A percentile compares a stretch with the other conserved stretches of the same genome.
These are phyloP conservation scores for Malassezia restricta DNA, from an alignment of 1,284 basidiomycete genomes.

Conservation along the genomic window DNA sequence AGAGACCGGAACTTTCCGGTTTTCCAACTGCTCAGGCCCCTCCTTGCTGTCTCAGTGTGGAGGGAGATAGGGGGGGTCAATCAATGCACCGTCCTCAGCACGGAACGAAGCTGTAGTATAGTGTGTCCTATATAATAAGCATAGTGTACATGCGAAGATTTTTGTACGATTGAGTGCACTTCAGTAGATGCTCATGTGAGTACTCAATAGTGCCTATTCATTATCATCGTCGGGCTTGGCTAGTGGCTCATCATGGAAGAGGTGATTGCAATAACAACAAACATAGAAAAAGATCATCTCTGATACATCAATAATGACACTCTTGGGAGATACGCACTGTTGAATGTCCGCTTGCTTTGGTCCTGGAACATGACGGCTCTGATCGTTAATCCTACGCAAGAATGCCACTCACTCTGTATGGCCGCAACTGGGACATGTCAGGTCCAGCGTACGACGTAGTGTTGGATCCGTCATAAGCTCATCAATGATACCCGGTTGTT, in stretches of 20 bases:
- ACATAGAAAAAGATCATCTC: slow-evolving; percentile 43
- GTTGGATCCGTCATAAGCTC: slow-evolving; percentile 85
- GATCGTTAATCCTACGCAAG: neutral
- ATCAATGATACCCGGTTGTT: slow-evolving; percentile 82
- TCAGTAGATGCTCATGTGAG: too few relatives aligned
- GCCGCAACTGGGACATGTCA: slow-evolving; percentile 37
- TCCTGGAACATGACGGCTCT: slow-evolving; percentile 42
- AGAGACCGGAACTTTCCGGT: slow-evolving; percentile 1
- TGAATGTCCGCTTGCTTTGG: slow-evolving; percentile 40
- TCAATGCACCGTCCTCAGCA: too few relatives aligned
- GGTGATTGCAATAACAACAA: slow-evolving; percentile 35
- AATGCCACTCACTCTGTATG: slow-evolving; percentile 20
- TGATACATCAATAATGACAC: neutral
- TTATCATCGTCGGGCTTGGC: slow-evolving; percentile 8
- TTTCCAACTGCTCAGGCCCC: neutral
- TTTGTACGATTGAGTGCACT: too few relatives aligned
- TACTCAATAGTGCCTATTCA: neutral
- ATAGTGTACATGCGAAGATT: too few relatives aligned
- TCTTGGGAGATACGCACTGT: slow-evolving; percentile 14
- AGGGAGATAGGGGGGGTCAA: too few relatives aligned
- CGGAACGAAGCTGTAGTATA: too few relatives aligned
- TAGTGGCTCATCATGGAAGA: slow-evolving; percentile 29
- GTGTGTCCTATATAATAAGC: too few relatives aligned
- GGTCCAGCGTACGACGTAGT: slow-evolving; percentile 48
- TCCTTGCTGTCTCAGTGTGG: too few relatives aligned